These are phyloP conservation scores for Prunus yedoensis DNA, from an alignment of 331 rosid species.

Conservation along the genomic window DNA sequence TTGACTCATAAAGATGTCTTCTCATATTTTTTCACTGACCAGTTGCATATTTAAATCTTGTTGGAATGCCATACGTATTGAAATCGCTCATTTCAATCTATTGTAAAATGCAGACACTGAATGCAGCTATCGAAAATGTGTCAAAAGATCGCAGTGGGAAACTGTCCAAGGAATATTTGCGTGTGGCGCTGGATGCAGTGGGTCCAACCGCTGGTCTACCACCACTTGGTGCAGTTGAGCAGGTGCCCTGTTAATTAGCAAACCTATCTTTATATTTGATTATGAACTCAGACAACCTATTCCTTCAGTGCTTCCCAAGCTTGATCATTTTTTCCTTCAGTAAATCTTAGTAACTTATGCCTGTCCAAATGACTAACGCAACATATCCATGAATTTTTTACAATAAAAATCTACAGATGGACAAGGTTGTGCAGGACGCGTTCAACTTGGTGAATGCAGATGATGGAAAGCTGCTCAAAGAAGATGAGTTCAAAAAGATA, in stretches of 20 bases:
- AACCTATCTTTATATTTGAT: not conserved
- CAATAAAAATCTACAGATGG: conserved; percentile 58
- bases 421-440: conserved; percentile 52
- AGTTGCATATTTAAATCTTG: not conserved
- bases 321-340: not conserved
- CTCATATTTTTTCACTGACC: not conserved
- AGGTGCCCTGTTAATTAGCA: conserved; percentile 38
- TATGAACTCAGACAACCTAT: not conserved
- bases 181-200: conserved; percentile 57
- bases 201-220: conserved; percentile 83
- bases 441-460: conserved; percentile 57
- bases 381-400: conserved; percentile 7
- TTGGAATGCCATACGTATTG: not conserved
- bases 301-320: not conserved
- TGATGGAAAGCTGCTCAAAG: conserved; percentile 56
- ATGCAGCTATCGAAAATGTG: conserved; percentile 52
- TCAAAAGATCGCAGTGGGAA: conserved; percentile 74
- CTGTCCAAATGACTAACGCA: not conserved
- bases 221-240: conserved; percentile 71
- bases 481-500: conserved; percentile 86
- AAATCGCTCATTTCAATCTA: not conserved
- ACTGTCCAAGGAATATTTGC: conserved; percentile 59
- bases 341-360: not conserved
- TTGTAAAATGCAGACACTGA: conserved; percentile 53
- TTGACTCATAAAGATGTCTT: conserved; percentile 6